Conservation (phyloP, 2,329 filamentous ascomycete genomes). For the Pseudogymnoascus verrucosus region DNA sequence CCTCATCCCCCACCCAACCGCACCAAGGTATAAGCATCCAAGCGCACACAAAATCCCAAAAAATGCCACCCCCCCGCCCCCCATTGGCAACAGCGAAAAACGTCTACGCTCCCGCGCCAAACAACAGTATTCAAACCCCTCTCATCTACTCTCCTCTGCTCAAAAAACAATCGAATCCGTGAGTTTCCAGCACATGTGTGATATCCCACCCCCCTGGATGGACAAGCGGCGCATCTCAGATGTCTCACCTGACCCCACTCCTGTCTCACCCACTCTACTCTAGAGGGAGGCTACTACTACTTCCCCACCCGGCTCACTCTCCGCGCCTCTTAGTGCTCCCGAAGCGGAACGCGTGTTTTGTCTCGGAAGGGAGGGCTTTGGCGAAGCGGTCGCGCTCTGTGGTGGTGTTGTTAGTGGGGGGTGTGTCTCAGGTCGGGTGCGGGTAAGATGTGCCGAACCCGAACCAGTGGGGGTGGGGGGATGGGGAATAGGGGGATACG, state of each 20-base stretch:
- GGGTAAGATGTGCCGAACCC: not conserved
- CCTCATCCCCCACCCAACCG: not conserved
- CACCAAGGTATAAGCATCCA: not conserved
- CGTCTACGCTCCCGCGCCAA: not conserved
- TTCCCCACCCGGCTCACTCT: not conserved
- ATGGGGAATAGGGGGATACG: constrained; percentile 29
- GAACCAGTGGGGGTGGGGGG: not conserved
- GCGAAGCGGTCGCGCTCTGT: constrained; percentile 9
- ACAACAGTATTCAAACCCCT: not conserved
- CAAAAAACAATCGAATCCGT: not conserved
- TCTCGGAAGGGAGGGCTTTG: constrained; percentile 8
- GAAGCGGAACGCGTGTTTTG: constrained; percentile 1
- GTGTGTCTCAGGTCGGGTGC: not conserved
- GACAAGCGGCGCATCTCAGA: not conserved
- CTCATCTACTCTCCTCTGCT: not conserved
- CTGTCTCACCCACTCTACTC: not conserved
- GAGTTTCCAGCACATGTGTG: not conserved
- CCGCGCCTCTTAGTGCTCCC: not conserved
- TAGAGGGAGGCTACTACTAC: not conserved
- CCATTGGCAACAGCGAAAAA: too few relatives aligned
- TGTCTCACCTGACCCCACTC: not conserved
- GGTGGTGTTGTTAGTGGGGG: not conserved
- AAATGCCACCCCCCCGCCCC: not conserved
- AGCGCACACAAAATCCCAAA: not conserved
- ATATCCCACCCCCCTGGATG: not conserved